Evolutionary conservation across 305 asterid species (phyloP), one percentile per base, ranked within the genome.

Genomic region (Fraxinus ornus): DNA sequence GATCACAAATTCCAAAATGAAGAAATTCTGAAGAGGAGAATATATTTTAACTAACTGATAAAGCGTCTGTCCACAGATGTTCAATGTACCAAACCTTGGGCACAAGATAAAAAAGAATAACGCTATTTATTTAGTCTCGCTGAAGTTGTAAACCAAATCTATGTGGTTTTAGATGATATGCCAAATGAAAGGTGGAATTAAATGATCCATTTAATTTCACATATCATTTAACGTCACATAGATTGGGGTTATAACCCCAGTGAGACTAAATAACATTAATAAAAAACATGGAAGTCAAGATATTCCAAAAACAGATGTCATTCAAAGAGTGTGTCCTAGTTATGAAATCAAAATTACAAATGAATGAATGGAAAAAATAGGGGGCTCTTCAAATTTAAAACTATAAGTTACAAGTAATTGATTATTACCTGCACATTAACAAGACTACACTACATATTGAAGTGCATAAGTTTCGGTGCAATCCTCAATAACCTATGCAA

Each of bases 401-500:
- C 0, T 64, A 24, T 12, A 64, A 64, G 33, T 21, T 9, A 10
- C 7, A 26, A 66, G 26, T 3, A 62, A 62, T 62, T 21, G 71
- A 62, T 62, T 9, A 2, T 62, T 62, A 62, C 71, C 71, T 62
- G 30, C 22, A 60, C 71, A 22, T 62, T 55, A 5, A 21, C 32
- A 62, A 62, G n/a, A 66, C 33, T 60, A 60, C 17, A 30, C 83
- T 92, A 91, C 47, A 12, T 74, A 75, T 92, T 82, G 82, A 93
- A 94, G 13, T 90, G 92, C 99, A 95, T 94, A 17, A 91, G 77
- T 28, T 79, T 85, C 6, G 99, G 98, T 37, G 98, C 96, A 88
- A 92, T 88, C 82, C 88, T 88, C 80, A 93, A 8, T 80, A 95
- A 26, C 86, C 96, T 91, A 10, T 86, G 90, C 84, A 94, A 89